Evolutionary conservation across 2,329 filamentous ascomycete genomes (phyloP), one percentile per base, ranked within the genome.

Genomic region (Penicillium sp.): DNA sequence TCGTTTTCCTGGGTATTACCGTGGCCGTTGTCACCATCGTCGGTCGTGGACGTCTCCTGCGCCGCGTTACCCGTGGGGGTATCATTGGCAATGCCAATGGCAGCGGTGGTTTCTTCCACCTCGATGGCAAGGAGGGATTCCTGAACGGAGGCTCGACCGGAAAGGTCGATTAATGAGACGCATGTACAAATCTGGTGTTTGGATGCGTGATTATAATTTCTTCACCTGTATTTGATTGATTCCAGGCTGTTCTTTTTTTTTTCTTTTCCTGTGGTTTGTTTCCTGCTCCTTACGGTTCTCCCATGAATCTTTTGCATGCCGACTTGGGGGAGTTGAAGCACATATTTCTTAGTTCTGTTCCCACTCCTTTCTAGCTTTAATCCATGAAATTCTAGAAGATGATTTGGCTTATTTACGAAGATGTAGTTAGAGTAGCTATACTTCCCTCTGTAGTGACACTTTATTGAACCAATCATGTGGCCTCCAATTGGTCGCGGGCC

Each of bases 81-180:
- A 75, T 78, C 38, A 70, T 79, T 45, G 76, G 76, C 40, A 75
- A 76, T 55, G 62, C 69, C 54, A 65, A 66, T 58, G 71, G 72
- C 59, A 73, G 73, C 40, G 74, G 73, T 56, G 80, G 80, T 13
- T 82, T 82, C 68, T 81, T 83, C 71, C 76, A 80, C 60, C 72
- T 83, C 26, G 81, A 83, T 68, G 80, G 79, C 38, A 83, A 83
- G 70, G 80, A 82, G 65, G 79, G 80, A 30, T 63, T 82, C 42
- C 68, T 83, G 68, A 79, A 76, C 60, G 77, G 77, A 55, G 76
- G 74, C 45, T 71, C 73, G 28, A 78, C 78, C 24, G 81, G 79
- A 56, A 83, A 83, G 69, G 81, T 81, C 51, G 81, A 83, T 72
- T 83, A 71, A 76, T 68, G 65, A 68, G 61, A 65, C 58, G 63